Evolutionary conservation across 2,329 filamentous ascomycete species (phyloP).

Genomic region (Sordariomycetes sp.): DNA sequence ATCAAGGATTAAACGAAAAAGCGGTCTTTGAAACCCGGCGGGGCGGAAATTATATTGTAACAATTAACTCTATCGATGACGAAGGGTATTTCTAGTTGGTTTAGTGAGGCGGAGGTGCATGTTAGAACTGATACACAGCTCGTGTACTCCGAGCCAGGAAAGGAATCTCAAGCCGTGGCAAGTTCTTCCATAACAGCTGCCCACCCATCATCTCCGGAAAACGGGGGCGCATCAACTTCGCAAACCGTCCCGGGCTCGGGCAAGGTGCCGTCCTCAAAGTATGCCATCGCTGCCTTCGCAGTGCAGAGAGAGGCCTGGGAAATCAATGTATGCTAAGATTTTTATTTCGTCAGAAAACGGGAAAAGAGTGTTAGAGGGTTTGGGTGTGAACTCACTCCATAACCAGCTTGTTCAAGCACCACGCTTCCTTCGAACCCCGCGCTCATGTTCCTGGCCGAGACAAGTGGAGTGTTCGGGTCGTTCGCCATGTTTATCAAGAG

Average conservation of each 20-base stretch:
- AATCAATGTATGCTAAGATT: conserved; percentile 12
- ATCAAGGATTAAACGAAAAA: too few species aligned
- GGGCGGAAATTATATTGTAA: too few species aligned
- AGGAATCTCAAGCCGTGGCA: neutral
- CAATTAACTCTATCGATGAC: too few species aligned
- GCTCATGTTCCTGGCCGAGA: conserved; percentile 26
- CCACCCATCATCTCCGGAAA: conserved; percentile 2
- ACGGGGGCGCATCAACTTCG: conserved; percentile 10
- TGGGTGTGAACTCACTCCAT: conserved; percentile 18
- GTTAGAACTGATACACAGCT: too few species aligned
- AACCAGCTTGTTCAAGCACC: conserved; percentile 22
- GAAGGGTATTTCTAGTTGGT: too few species aligned
- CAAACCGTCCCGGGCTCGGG: conserved; percentile 21
- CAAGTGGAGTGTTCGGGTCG: conserved; percentile 39
- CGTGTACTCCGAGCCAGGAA: too few species aligned
- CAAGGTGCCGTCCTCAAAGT: conserved; percentile 22
- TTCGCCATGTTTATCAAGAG: conserved; percentile 19
- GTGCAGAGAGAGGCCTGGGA: conserved; percentile 19
- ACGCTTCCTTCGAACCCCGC: conserved; percentile 23
- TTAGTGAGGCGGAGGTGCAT: too few species aligned
- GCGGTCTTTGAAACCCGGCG: too few species aligned
- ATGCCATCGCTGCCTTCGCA: conserved; percentile 13
- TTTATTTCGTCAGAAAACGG: neutral
- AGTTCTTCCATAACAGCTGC: neutral
- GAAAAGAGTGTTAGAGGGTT: neutral